phyloP scores from a whole-genome alignment of 305 asterid species.

The Fraxinus sp. region DNA sequence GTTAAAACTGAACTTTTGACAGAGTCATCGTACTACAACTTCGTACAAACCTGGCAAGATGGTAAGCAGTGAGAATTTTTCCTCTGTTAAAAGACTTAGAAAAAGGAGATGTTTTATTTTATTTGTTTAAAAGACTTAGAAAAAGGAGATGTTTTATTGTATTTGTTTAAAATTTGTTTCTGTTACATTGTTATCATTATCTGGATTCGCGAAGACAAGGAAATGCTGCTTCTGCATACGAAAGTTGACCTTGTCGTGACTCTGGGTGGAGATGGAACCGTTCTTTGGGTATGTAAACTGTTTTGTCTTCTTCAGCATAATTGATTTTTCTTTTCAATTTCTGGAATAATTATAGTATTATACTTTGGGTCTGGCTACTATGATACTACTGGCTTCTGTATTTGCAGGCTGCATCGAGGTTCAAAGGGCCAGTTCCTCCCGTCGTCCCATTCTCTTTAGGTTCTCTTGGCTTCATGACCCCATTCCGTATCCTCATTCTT shows the following conservation, averaged over 20 bases:
- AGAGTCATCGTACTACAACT: slow-evolving; percentile 68
- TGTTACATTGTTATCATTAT: not conserved
- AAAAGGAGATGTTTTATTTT: no score
- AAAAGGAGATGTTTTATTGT: not conserved
- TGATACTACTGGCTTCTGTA: not conserved
- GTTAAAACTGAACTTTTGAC: slow-evolving; percentile 79
- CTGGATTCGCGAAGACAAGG: slow-evolving; percentile 56
- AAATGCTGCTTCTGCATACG: slow-evolving; percentile 66
- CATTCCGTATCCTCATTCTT: slow-evolving; percentile 80
- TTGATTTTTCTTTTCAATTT: not conserved
- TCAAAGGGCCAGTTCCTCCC: slow-evolving; percentile 99
- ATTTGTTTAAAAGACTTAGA: not conserved
- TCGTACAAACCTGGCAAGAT: slow-evolving; percentile 81
- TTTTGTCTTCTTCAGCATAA: not conserved
- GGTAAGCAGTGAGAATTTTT: slow-evolving; percentile 44
- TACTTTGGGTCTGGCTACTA: not conserved
- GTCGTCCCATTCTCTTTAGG: slow-evolving; percentile 95
- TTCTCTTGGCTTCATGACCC: slow-evolving; percentile 99
- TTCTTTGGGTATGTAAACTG: slow-evolving; percentile 78
- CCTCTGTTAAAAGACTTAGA: not conserved
- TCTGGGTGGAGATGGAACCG: slow-evolving; percentile 99
- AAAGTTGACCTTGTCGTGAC: slow-evolving; percentile 91
- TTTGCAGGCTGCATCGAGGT: slow-evolving; percentile 96
- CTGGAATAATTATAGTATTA: not conserved
- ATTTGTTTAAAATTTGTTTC: slow-evolving; percentile 2